phyloP scores from a whole-genome alignment of 1,284 basidiomycete genomes.

The Puccinia horiana region DNA sequence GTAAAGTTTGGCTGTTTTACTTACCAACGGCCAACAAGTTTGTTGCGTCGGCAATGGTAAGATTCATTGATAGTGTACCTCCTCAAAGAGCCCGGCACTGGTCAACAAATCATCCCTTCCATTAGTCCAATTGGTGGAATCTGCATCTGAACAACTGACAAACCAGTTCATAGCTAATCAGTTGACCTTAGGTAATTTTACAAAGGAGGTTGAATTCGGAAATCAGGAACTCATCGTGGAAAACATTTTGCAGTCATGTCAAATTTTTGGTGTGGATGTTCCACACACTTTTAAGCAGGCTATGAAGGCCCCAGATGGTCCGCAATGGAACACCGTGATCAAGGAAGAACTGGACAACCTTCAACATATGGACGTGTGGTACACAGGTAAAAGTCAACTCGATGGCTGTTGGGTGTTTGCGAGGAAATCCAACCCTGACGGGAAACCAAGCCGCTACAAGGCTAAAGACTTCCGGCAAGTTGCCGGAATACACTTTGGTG shows the following conservation, averaged over 20 bases:
- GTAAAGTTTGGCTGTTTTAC: constrained; percentile 8
- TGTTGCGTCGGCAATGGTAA: background rate
- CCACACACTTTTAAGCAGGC: background rate
- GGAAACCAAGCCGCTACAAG: background rate
- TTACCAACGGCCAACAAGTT: background rate
- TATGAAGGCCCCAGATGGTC: background rate
- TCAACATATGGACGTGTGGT: constrained; percentile 1
- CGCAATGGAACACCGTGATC: background rate
- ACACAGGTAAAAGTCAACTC: background rate
- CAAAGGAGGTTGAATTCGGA: background rate
- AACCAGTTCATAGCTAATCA: background rate
- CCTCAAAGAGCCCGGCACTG: no score
- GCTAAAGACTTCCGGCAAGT: background rate
- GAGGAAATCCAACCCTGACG: background rate
- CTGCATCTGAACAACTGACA: no score
- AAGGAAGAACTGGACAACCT: background rate
- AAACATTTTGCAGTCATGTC: background rate
- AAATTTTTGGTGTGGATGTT: background rate
- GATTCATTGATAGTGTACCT: background rate
- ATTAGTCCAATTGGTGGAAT: no score
- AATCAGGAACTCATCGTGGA: constrained; percentile 1
- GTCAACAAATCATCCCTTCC: no score
- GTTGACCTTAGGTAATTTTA: background rate
- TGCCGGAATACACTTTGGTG: background rate
- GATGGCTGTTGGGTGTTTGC: constrained; percentile 8